phyloP scores from a whole-genome alignment of 371 early-diverging fungal species.

The Conidiobolus incongruus region DNA sequence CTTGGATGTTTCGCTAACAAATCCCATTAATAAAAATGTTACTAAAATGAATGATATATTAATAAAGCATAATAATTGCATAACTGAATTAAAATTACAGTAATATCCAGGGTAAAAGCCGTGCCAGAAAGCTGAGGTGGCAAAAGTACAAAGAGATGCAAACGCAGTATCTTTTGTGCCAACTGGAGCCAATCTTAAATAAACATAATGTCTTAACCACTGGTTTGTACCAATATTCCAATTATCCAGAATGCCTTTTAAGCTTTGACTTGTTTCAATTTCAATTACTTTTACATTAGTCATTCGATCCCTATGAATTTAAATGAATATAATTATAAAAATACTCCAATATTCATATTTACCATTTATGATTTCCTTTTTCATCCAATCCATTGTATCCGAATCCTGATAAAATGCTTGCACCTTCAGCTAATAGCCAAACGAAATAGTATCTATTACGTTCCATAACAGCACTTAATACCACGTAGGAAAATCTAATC shows the following conservation, averaged over 20 bases:
- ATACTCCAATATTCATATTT: too few relatives aligned
- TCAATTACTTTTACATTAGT: conserved; percentile 43
- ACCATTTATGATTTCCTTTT: conserved; percentile 19
- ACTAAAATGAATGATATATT: too few relatives aligned
- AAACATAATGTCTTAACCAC: conserved; percentile 72
- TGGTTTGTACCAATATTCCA: conserved; percentile 79
- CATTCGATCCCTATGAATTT: too few relatives aligned
- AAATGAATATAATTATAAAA: conserved; percentile 12
- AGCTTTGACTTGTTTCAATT: conserved; percentile 47
- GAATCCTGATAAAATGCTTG: conserved; percentile 59
- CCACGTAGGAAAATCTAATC: conserved; percentile 28
- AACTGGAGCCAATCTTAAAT: conserved; percentile 31
- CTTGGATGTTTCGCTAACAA: too few relatives aligned
- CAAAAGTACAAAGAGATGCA: conserved; percentile 43
- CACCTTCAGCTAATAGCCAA: conserved; percentile 73
- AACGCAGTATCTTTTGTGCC: conserved; percentile 24
- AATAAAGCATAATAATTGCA: too few relatives aligned
- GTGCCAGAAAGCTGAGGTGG: conserved; percentile 77
- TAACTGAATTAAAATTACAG: too few relatives aligned
- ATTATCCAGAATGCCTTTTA: conserved; percentile 36
- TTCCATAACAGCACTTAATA: conserved; percentile 31
- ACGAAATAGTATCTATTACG: conserved; percentile 67
- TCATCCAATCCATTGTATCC: conserved; percentile 53
- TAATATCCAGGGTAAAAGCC: conserved; percentile 84
- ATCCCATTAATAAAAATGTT: too few relatives aligned